Evolutionary conservation across 495 filamentous ascomycete genomes (phyloP).

Genomic region (Xanthoparmelia taractica): DNA sequence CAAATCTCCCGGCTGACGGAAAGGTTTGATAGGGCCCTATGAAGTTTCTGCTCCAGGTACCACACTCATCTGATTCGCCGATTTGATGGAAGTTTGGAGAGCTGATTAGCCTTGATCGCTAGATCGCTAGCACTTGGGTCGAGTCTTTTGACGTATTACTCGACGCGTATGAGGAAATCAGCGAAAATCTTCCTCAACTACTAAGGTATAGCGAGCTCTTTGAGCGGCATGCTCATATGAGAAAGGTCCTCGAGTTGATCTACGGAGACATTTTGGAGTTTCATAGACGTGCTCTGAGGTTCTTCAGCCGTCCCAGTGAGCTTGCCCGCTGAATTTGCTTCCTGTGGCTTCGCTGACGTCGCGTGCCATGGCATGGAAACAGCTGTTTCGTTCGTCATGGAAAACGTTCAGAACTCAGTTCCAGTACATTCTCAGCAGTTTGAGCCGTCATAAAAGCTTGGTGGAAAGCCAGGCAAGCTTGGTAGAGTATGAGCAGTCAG

Average conservation of each 20-base stretch:
- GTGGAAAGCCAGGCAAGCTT: background rate
- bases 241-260: constrained; percentile 30
- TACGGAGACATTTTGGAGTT: constrained; percentile 43
- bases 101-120: background rate
- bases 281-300: constrained; percentile 31
- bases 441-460: background rate
- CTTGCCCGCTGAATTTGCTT: background rate
- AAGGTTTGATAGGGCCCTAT: background rate
- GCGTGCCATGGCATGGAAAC: background rate
- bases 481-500: background rate
- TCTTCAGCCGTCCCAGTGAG: constrained; percentile 21
- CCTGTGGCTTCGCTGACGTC: background rate
- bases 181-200: background rate
- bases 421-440: background rate
- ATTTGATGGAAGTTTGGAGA: background rate
- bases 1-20: background rate
- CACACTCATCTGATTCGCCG: background rate
- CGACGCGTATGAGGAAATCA: background rate
- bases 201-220: constrained; percentile 31
- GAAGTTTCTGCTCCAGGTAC: background rate
- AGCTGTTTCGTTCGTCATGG: background rate
- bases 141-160: background rate
- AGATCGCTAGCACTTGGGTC: background rate
- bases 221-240: constrained; percentile 26
- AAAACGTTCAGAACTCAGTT: background rate